These are phyloP conservation scores for Cavenderia fasciculata DNA, from an alignment of 78 protist species.

Conservation along the genomic window DNA sequence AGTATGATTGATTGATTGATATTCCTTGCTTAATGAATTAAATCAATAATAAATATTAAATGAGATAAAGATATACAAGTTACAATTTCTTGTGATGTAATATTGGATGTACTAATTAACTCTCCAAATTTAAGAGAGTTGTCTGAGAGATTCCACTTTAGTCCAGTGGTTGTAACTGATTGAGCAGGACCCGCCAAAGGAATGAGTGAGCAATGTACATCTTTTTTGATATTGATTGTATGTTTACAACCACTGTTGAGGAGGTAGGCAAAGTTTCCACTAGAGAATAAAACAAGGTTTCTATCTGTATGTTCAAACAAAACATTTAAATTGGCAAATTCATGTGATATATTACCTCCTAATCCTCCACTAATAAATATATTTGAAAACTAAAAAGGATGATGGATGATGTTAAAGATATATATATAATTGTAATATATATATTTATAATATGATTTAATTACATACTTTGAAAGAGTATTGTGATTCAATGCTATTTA, in stretches of 20 bases:
- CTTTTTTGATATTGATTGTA: background rate
- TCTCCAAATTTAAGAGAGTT: slow-evolving; percentile 54
- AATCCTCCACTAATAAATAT: slow-evolving; percentile 52
- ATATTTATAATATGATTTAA: background rate
- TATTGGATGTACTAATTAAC: slow-evolving; percentile 41
- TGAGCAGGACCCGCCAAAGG: slow-evolving; percentile 18
- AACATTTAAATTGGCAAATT: slow-evolving; percentile 50
- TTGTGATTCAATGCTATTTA: background rate
- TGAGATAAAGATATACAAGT: background rate
- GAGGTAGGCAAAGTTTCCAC: slow-evolving; percentile 14
- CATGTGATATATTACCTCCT: slow-evolving; percentile 49
- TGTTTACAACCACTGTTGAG: background rate
- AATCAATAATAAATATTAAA: slow-evolving; percentile 30
- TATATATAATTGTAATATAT: background rate
- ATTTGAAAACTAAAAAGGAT: slow-evolving; percentile 5
- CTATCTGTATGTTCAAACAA: background rate
- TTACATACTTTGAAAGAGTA: slow-evolving; percentile 17
- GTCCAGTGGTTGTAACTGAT: slow-evolving; percentile 40
- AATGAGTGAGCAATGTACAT: slow-evolving; percentile 33
- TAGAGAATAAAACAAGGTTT: slow-evolving; percentile 14
- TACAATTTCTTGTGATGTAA: background rate
- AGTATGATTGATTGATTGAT: too few relatives aligned
- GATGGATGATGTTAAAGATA: background rate
- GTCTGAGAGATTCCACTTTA: slow-evolving; percentile 44
- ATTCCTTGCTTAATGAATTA: slow-evolving; percentile 32